A percentile compares a stretch with the other conserved stretches of the same genome.
Evolutionary conservation across 768 basidiomycete genomes (phyloP).

Genomic region (Termitomyces sp.): DNA sequence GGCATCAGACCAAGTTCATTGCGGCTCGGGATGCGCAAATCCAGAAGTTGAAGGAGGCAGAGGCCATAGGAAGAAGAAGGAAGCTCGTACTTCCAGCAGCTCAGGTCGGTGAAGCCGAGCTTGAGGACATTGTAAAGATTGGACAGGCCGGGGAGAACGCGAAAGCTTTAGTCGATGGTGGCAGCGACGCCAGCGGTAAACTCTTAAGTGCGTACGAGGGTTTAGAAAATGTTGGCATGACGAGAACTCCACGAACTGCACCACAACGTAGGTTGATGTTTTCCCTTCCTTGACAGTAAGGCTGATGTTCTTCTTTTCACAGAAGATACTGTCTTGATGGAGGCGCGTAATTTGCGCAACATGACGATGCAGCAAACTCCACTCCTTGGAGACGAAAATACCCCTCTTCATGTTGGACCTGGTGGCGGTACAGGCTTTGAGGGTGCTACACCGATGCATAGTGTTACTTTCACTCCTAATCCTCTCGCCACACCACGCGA

Average conservation of each 20-base stretch:
- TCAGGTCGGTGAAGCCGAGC: conserved; percentile 90
- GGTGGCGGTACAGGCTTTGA: conserved; percentile 91
- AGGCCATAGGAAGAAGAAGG: conserved; percentile 85
- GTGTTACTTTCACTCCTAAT: conserved; percentile 91
- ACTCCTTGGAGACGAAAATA: conserved; percentile 95
- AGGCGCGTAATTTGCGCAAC: conserved; percentile 92
- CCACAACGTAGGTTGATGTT: conserved; percentile 62
- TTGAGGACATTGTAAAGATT: conserved; percentile 99
- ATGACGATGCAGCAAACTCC: conserved; percentile 93
- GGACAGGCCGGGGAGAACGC: conserved; percentile 90
- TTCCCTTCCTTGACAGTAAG: neutral
- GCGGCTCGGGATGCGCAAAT: conserved; percentile 98
- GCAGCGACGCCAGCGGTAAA: conserved; percentile 79
- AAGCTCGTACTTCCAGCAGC: conserved; percentile 82
- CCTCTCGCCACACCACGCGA: conserved; percentile 84
- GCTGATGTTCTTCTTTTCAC: conserved; percentile 1
- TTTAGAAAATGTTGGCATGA: conserved; percentile 83
- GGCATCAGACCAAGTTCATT: conserved; percentile 89
- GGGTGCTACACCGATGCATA: conserved; percentile 90
- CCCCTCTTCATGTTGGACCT: conserved; percentile 73
- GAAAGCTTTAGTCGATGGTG: conserved; percentile 76
- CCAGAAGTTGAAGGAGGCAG: conserved; percentile 95
- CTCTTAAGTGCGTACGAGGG: conserved; percentile 92
- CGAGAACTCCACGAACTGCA: conserved; percentile 90
- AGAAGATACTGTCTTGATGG: conserved; percentile 95